These are phyloP conservation scores for Gentiana macrophylla DNA, from an alignment of 257 asterid genomes.

Conservation along the genomic window DNA sequence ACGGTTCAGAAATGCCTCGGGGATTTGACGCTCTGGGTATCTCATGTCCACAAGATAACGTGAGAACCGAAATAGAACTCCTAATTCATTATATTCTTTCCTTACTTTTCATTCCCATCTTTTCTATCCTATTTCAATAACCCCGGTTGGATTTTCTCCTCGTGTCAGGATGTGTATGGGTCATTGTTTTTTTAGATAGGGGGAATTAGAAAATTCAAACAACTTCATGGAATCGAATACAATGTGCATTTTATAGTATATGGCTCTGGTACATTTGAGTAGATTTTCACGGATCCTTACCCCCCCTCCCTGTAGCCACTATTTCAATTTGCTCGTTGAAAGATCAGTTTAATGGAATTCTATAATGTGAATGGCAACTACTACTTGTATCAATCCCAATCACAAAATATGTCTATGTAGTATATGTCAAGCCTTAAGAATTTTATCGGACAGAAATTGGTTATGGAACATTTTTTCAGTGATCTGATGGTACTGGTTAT, in stretches of 20 bases:
- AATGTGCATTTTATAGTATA: not conserved
- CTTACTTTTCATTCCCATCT: not conserved
- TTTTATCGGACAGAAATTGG: not conserved
- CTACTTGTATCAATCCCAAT: not conserved
- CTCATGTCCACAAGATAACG: constrained; percentile 42
- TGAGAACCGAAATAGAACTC: constrained; percentile 39
- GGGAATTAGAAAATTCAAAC: not conserved
- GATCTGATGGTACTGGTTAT: not conserved
- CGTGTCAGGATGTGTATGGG: too few species aligned
- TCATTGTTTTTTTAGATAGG: not conserved
- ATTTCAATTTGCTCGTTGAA: not conserved
- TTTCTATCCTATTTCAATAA: too few species aligned
- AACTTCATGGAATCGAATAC: too few species aligned
- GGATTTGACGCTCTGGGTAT: constrained; percentile 38
- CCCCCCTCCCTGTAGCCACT: not conserved
- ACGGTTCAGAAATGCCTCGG: constrained; percentile 35
- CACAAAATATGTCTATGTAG: not conserved
- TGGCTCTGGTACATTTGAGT: not conserved
- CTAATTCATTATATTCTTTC: constrained; percentile 39
- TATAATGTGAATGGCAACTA: not conserved
- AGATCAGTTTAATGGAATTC: not conserved
- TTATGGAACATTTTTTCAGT: not conserved
- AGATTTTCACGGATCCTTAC: not conserved
- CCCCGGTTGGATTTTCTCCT: too few species aligned
- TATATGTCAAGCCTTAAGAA: not conserved